Base-by-base conservation (phyloP, 306 rosid genomes). In the Sechiopsis laciniata region DNA sequence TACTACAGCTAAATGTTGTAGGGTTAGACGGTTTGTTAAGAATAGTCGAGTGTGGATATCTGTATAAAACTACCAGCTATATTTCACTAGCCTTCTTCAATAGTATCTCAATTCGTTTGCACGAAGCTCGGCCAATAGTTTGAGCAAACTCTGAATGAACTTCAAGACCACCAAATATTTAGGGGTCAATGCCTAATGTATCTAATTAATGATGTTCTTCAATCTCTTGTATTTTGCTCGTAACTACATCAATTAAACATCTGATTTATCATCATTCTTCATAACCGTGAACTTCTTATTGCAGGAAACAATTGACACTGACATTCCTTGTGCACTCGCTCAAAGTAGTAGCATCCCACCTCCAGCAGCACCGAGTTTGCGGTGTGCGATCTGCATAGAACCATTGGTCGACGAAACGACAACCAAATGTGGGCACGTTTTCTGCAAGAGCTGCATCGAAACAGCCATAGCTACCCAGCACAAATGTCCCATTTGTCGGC, bases 381-480 rank as follows among this genome's bases (percentile, higher is more conserved):
- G 22, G 74, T 94, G 98, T 37, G 92, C 98, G 40, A 89, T 94
- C 80, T 94, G 97, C 62, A 85, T 86, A 90, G 79, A 73, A 3
- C 81, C 84, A 8, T 52, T 86, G 74, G 84, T 16, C 0, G 94
- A 94, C 77, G 95, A 89, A 78, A 84, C 81, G 77, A 81, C 97
- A 0, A 94, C 97, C 12, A 90, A 77, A 77, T 94, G 98, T 22
- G 98, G 98, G 69, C 98, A 94, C 78, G 89, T 94, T 51, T 94
- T 94, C 85, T 94, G 98, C 61, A 87, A 82, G 84, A 7, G 1
- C 0, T 90, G 97, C 81, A 87, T 94, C 11, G 84, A 70, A 74
- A 42, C 78, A 26, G 96, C 95, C 21, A 57, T 90, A 37, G 9
- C 14, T 24, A 61, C 69, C 0, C 85, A 84, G 76, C 74, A 58